A percentile compares a stretch with the other conserved stretches of the same genome.
These are phyloP conservation scores for Puccinia novopanici DNA, from an alignment of 1,284 basidiomycete species.

Conservation along the genomic window DNA sequence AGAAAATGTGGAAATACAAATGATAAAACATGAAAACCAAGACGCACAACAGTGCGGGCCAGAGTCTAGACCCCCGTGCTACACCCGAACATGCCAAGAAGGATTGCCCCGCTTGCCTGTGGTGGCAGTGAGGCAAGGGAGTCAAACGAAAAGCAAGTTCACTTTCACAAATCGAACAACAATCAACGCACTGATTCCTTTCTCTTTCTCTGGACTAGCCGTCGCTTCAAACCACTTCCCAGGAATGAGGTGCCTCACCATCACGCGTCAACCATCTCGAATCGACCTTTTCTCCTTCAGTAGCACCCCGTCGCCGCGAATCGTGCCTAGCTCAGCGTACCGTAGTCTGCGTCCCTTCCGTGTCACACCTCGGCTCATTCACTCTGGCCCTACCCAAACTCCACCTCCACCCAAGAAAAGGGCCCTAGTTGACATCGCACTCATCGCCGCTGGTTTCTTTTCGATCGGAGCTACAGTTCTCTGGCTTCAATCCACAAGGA, in stretches of 20 bases:
- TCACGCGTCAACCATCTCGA: slow-evolving; percentile 2
- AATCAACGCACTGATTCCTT: neutral
- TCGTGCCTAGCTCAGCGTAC: neutral
- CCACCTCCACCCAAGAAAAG: slow-evolving; percentile 42
- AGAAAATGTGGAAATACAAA: too few species aligned
- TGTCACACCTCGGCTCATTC: neutral
- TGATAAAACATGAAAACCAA: too few species aligned
- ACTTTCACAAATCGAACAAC: too few species aligned
- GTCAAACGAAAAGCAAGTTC: too few species aligned
- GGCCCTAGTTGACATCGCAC: slow-evolving; percentile 30
- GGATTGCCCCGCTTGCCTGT: too few species aligned
- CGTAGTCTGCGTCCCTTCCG: neutral
- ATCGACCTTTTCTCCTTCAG: neutral
- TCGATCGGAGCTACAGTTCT: slow-evolving; percentile 36
- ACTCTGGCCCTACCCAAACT: neutral
- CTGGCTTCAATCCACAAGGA: slow-evolving; percentile 29
- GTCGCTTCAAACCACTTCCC: neutral
- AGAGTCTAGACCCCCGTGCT: too few species aligned
- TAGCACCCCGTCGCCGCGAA: neutral
- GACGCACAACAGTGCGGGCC: too few species aligned
- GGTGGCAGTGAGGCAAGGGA: too few species aligned
- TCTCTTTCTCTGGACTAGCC: neutral
- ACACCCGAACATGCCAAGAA: too few species aligned
- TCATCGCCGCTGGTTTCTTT: slow-evolving; percentile 38
- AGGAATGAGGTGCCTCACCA: slow-evolving; percentile 8